A percentile compares a stretch with the other conserved stretches of the same genome.
phyloP scores from a whole-genome alignment of 1,284 basidiomycete species.

The Termitomyces sp. region DNA sequence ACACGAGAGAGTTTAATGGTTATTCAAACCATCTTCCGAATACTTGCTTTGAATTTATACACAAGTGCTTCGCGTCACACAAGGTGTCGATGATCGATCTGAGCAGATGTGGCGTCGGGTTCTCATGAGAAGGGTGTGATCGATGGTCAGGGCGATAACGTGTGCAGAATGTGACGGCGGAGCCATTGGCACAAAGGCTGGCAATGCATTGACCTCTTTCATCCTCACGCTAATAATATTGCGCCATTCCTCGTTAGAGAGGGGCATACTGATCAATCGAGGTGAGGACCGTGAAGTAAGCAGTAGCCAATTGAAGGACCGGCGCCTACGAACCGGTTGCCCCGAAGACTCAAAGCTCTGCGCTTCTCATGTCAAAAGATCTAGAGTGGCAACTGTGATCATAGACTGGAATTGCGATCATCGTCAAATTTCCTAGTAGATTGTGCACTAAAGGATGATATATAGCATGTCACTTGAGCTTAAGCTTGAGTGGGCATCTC shows the following conservation, averaged over 20 bases:
- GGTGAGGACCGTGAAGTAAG: too few species aligned
- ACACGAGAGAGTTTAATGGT: neutral
- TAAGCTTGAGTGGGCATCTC: too few species aligned
- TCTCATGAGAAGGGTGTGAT: conserved; percentile 47
- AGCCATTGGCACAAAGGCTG: conserved; percentile 3
- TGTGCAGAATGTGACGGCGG: conserved; percentile 7
- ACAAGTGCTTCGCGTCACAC: conserved; percentile 41
- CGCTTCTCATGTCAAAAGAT: too few species aligned
- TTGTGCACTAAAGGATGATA: too few species aligned
- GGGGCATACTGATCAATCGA: too few species aligned
- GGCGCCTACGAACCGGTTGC: neutral
- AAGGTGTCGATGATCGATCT: conserved; percentile 42
- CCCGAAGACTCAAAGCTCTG: too few species aligned
- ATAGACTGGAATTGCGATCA: too few species aligned
- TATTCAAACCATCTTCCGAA: neutral
- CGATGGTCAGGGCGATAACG: conserved; percentile 32
- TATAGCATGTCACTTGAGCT: too few species aligned
- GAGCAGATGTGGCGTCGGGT: conserved; percentile 38
- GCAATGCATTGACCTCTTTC: conserved; percentile 19
- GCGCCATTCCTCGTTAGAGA: conserved; percentile 33
- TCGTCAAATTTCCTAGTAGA: too few species aligned
- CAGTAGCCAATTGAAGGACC: neutral
- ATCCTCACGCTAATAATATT: conserved; percentile 28
- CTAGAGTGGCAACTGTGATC: too few species aligned
- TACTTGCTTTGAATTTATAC: conserved; percentile 42